Conservation (phyloP, 169 alveolate genomes). For the Eimeria tenella region DNA sequence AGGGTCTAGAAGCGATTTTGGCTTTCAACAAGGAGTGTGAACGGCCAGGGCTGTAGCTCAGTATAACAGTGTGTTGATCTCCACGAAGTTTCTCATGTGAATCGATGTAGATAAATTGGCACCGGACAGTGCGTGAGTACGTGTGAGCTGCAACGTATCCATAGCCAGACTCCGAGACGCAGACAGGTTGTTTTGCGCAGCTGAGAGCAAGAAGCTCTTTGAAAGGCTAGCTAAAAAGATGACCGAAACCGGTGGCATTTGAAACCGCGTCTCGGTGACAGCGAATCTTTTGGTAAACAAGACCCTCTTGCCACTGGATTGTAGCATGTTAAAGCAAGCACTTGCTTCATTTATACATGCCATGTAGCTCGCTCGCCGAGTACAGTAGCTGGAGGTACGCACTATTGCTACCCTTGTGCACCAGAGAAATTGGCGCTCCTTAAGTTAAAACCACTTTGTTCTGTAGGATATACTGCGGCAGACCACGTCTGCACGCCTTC, state of each 20-base stretch:
- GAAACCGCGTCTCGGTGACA: neutral
- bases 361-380: neutral
- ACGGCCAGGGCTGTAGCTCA: constrained; percentile 70
- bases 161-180: constrained; percentile 17
- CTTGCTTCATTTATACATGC: neutral
- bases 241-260: neutral
- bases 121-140: constrained; percentile 10
- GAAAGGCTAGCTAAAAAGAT: neutral
- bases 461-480: neutral
- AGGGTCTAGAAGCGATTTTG: constrained; percentile 67
- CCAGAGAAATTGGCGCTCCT: neutral
- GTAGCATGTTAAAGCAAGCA: neutral
- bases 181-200: constrained; percentile 42
- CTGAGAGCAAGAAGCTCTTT: neutral
- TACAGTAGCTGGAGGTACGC: neutral
- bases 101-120: too few relatives aligned
- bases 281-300: constrained; percentile 9
- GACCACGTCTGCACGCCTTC: neutral
- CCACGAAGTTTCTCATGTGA: neutral
- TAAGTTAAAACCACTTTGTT: neutral
- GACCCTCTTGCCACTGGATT: neutral
- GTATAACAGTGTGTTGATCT: neutral
- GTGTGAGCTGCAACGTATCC: constrained; percentile 39
- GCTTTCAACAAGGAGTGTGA: constrained; percentile 79
- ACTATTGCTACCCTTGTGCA: neutral